Conservation (phyloP, 1,284 basidiomycete species). For the Apiotrichum akiyoshidainum region DNA sequence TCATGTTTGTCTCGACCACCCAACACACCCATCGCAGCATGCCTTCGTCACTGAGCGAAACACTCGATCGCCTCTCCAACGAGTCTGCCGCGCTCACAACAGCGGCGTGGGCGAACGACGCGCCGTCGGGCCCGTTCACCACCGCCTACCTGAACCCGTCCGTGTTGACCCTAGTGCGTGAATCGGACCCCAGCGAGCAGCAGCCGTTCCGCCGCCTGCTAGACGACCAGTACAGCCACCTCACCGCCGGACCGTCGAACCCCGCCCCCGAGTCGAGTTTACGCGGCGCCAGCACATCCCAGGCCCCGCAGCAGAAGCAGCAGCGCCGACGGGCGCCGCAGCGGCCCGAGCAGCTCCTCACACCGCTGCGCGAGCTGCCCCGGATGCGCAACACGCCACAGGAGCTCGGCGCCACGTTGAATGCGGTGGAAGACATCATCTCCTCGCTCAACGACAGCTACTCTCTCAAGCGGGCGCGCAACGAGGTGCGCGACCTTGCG, state of each 20-base stretch:
- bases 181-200: slow-evolving; percentile 39
- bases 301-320: neutral
- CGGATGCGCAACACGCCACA: slow-evolving; percentile 17
- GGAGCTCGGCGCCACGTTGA: slow-evolving; percentile 39
- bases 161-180: slow-evolving; percentile 41
- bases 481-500: slow-evolving; percentile 32
- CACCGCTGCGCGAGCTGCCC: slow-evolving; percentile 36
- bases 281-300: too few species aligned
- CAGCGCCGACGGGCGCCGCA: neutral
- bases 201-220: slow-evolving; percentile 45
- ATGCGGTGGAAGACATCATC: slow-evolving; percentile 41
- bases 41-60: slow-evolving; percentile 39
- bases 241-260: neutral
- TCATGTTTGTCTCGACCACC: slow-evolving; percentile 15
- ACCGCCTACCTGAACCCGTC: slow-evolving; percentile 26
- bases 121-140: slow-evolving; percentile 39
- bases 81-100: slow-evolving; percentile 38
- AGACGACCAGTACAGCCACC: slow-evolving; percentile 22
- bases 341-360: slow-evolving; percentile 27
- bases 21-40: slow-evolving; percentile 18
- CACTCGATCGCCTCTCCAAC: slow-evolving; percentile 33
- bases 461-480: slow-evolving; percentile 40
- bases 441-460: slow-evolving; percentile 30
- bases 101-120: slow-evolving; percentile 30
- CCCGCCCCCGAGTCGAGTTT: neutral